Evolutionary conservation across 192 early-diverging fungal genomes (phyloP), one percentile per base, ranked within the genome.

Genomic region (Coemansia sp.): DNA sequence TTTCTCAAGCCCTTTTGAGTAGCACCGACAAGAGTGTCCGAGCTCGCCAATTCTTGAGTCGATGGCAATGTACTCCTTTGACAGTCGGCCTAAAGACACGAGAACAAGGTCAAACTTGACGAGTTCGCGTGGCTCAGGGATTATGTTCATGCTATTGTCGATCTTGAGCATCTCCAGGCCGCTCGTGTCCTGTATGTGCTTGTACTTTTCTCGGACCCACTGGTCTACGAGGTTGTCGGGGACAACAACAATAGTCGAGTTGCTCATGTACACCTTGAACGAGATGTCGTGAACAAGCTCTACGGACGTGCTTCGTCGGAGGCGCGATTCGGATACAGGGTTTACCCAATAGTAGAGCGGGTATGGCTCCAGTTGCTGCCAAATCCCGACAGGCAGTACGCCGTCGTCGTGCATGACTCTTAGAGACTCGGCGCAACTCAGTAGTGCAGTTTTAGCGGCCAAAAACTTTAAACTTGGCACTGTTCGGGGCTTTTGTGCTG

Each of bases 151-250:
- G 42, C 53, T 62, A 44, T 76, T 67, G 56, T 79, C 72, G 17
- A 91, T 41, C 17, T 84, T 87, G 60, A 89, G 88, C 42, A 65
- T 39, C 27, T 74, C 74, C n/a, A 75, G 38, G 0, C 72, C 76
- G 21, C 57, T 32, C 14, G 43, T 38, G 15, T 72, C 68, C 43
- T 66, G 56, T 8, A 66, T 55, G 55, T 83, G 82, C 68, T 90
- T 91, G 74, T 90, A 88, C 22, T 92, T 81, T 72, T 93, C 89
- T n/a, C 72, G 79, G 12, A 69, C 67, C 91, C 91, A 93, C 59
- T 93, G 91, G 11, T 83, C 86, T 4, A 88, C 60, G 8, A 93
- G 62, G 40, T 86, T 87, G 63, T 91, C 89, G 3, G 89, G 89
- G n/a, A 91, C 88, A 40, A 91, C 84, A 9, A 91, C 83, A 6